phyloP scores from a whole-genome alignment of 345 rosid genomes.

The Erucastrum elatum region DNA sequence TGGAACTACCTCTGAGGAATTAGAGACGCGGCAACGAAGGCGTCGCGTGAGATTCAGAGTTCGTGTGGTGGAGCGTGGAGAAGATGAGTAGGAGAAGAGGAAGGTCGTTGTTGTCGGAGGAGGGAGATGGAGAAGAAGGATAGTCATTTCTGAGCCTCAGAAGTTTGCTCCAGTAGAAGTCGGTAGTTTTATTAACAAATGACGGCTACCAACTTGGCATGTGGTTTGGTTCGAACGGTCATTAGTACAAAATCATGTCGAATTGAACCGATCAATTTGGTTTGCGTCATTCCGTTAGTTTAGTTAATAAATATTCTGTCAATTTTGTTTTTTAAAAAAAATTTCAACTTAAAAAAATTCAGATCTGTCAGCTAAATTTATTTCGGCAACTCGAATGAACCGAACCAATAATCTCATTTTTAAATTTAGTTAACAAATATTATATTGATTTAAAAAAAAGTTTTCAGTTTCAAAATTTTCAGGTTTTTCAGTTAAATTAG shows the following conservation, averaged over 20 bases:
- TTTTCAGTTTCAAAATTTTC: no score
- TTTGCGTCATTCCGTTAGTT: no score
- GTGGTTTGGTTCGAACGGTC: not conserved
- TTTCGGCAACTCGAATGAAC: no score
- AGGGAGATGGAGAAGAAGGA: conserved; percentile 20
- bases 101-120: conserved; percentile 12
- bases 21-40: conserved; percentile 26
- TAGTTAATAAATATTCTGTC: no score
- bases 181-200: not conserved
- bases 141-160: conserved; percentile 26
- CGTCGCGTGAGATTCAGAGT: not conserved
- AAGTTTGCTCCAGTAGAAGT: not conserved
- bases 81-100: conserved; percentile 20
- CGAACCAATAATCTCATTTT: no score
- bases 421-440: no score
- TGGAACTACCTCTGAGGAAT: conserved; percentile 25
- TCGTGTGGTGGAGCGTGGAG: not conserved
- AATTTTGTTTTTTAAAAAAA: no score
- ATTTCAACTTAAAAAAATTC: no score
- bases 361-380: no score
- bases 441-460: no score
- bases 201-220: not conserved
- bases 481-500: no score
- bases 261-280: not conserved
- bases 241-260: not conserved